These are phyloP conservation scores for Macrolepiota fuliginosa DNA, from an alignment of 768 basidiomycete species.

Conservation along the genomic window DNA sequence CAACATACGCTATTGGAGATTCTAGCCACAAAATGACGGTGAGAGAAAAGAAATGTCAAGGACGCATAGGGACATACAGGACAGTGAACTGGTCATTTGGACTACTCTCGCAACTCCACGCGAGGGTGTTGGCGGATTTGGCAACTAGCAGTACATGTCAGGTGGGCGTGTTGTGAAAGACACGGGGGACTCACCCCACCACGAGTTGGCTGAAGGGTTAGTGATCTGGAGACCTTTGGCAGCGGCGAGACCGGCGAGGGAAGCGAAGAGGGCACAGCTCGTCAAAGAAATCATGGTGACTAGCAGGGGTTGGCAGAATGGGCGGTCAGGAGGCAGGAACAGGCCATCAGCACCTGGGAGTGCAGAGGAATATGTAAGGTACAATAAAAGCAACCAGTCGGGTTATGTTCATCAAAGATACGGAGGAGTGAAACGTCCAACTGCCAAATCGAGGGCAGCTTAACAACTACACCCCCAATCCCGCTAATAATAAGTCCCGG, in stretches of 20 bases:
- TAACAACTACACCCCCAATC: too few relatives aligned
- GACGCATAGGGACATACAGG: slow-evolving; percentile 36
- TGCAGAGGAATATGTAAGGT: background rate
- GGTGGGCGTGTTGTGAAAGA: background rate
- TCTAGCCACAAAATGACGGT: slow-evolving; percentile 24
- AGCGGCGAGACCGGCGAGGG: slow-evolving; percentile 31
- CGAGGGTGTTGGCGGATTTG: slow-evolving; percentile 49
- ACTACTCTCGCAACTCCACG: slow-evolving; percentile 53
- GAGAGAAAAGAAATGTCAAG: slow-evolving; percentile 6
- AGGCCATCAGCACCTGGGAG: background rate
- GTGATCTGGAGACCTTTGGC: slow-evolving; percentile 41
- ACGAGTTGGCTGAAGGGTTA: slow-evolving; percentile 41
- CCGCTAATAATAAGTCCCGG: too few relatives aligned
- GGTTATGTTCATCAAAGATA: too few relatives aligned
- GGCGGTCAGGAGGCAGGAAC: background rate
- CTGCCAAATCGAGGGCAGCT: too few relatives aligned
- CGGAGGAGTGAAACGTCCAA: too few relatives aligned
- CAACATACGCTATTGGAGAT: slow-evolving; percentile 34
- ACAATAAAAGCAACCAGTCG: background rate
- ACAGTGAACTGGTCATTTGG: slow-evolving; percentile 44
- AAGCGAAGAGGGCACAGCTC: slow-evolving; percentile 18
- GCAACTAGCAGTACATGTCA: slow-evolving; percentile 43
- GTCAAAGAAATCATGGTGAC: slow-evolving; percentile 4
- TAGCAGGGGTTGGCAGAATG: background rate
- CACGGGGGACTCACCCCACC: slow-evolving; percentile 56